A percentile compares a stretch with the other conserved stretches of the same genome.
These are phyloP conservation scores for Astrothelium subdiscretum DNA, from an alignment of 495 filamentous ascomycete genomes.

Conservation along the genomic window DNA sequence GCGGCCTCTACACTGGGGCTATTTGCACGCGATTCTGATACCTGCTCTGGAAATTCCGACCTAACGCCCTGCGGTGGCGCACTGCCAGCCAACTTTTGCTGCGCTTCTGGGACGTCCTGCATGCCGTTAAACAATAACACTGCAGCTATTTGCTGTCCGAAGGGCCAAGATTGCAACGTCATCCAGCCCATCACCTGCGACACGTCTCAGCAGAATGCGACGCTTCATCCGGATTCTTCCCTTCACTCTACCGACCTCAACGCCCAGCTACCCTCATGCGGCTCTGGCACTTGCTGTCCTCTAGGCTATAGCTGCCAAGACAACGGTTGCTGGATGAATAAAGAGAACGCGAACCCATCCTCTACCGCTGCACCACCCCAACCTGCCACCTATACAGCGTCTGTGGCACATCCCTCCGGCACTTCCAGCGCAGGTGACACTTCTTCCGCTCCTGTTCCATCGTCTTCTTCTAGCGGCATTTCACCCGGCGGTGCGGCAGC, in stretches of 20 bases:
- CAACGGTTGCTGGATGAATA: slow-evolving; percentile 24
- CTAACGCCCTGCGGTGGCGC: slow-evolving; percentile 41
- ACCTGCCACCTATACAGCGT: not conserved
- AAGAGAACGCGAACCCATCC: slow-evolving; percentile 1
- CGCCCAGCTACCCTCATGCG: slow-evolving; percentile 45
- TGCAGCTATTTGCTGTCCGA: slow-evolving; percentile 69
- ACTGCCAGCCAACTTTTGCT: slow-evolving; percentile 68
- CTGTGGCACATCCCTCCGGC: slow-evolving; percentile 7
- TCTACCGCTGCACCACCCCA: not conserved
- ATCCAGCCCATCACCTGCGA: slow-evolving; percentile 67
- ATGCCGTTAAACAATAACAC: slow-evolving; percentile 49
- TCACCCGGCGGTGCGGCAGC: slow-evolving; percentile 39
- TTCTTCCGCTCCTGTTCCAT: slow-evolving; percentile 20
- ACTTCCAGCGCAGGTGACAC: slow-evolving; percentile 21
- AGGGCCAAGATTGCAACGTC: slow-evolving; percentile 44
- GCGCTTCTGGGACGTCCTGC: slow-evolving; percentile 50
- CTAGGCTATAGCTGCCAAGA: slow-evolving; percentile 62
- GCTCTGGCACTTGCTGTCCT: slow-evolving; percentile 52
- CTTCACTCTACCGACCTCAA: slow-evolving; percentile 60
- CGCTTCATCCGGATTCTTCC: slow-evolving; percentile 43
- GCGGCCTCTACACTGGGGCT: slow-evolving; percentile 28
- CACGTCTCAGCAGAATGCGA: slow-evolving; percentile 51
- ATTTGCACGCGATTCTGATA: slow-evolving; percentile 20
- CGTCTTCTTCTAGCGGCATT: slow-evolving; percentile 20
- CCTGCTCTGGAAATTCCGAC: slow-evolving; percentile 33